Conservation (phyloP, 352 stramenopile genomes). For the Peronospora belbahrii region DNA sequence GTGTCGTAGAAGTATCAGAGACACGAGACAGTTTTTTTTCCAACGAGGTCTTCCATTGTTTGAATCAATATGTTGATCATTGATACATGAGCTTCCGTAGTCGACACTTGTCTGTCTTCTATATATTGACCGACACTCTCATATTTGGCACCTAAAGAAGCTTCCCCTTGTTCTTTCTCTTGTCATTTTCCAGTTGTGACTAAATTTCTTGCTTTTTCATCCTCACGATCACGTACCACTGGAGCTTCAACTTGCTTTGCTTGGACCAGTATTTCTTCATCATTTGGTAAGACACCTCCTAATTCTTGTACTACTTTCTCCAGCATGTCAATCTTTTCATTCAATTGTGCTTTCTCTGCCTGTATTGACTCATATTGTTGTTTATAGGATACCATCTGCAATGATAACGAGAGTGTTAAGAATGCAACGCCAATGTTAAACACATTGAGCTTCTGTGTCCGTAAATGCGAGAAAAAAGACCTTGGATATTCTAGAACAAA, state of each 20-base stretch:
- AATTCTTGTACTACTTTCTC: conserved; percentile 59
- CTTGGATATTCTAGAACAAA: conserved; percentile 55
- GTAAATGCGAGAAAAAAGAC: conserved; percentile 72
- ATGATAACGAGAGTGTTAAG: conserved; percentile 79
- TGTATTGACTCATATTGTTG: conserved; percentile 41
- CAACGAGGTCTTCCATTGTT: no score
- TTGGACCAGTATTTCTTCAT: conserved; percentile 43
- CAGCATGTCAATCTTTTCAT: conserved; percentile 41
- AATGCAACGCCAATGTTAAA: conserved; percentile 83
- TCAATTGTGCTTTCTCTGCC: conserved; percentile 36
- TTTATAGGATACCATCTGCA: conserved; percentile 71
- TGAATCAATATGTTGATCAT: conserved; percentile 3
- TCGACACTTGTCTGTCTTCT: conserved; percentile 14
- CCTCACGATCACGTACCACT: conserved; percentile 16
- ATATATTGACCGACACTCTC: conserved; percentile 7
- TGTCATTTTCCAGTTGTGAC: conserved; percentile 24
- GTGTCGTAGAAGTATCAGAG: not conserved
- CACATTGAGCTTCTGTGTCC: conserved; percentile 75
- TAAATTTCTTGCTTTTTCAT: conserved; percentile 36
- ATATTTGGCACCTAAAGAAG: conserved; percentile 63
- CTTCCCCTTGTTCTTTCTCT: conserved; percentile 45
- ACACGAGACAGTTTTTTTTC: no score
- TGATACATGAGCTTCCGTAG: conserved; percentile 2
- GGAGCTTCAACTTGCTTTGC: conserved; percentile 36
- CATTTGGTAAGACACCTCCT: conserved; percentile 46